Conservation (phyloP, 106 monocot genomes). For the Chionographis japonica region DNA sequence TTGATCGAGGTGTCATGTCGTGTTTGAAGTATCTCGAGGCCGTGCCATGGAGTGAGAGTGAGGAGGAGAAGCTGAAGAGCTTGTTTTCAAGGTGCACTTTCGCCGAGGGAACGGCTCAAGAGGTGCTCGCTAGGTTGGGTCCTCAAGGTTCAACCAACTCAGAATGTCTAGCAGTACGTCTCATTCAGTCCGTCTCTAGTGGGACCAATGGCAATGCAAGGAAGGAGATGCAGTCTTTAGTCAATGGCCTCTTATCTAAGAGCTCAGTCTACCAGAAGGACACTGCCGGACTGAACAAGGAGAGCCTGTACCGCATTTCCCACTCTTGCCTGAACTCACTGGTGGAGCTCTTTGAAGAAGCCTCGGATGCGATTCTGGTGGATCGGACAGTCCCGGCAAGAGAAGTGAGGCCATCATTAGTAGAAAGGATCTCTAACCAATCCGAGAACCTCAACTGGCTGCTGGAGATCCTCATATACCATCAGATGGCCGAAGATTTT, state of each 20-base stretch:
- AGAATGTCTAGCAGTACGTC: slow-evolving; percentile 38
- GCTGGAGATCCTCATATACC: too few species aligned
- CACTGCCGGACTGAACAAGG: slow-evolving; percentile 51
- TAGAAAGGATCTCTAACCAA: slow-evolving; percentile 56
- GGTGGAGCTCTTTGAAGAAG: slow-evolving; percentile 54
- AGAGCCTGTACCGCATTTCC: slow-evolving; percentile 54
- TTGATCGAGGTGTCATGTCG: slow-evolving; percentile 55
- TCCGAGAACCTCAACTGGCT: slow-evolving; percentile 34
- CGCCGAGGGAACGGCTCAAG: slow-evolving; percentile 31
- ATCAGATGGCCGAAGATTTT: neutral
- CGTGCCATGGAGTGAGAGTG: slow-evolving; percentile 80
- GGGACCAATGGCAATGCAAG: slow-evolving; percentile 50
- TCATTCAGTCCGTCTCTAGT: slow-evolving; percentile 65
- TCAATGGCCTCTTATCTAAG: slow-evolving; percentile 70
- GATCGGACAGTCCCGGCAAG: neutral
- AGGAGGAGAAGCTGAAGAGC: slow-evolving; percentile 72
- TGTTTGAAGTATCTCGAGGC: slow-evolving; percentile 85
- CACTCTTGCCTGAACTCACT: slow-evolving; percentile 51
- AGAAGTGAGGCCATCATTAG: slow-evolving; percentile 26
- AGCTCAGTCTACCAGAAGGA: slow-evolving; percentile 76
- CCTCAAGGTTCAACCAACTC: slow-evolving; percentile 24
- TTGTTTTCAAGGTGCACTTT: slow-evolving; percentile 47
- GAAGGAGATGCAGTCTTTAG: slow-evolving; percentile 67
- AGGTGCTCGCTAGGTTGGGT: slow-evolving; percentile 52
- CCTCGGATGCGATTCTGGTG: slow-evolving; percentile 14